phyloP scores from a whole-genome alignment of 371 early-diverging fungal genomes.

The Rhizomucor pusillus region DNA sequence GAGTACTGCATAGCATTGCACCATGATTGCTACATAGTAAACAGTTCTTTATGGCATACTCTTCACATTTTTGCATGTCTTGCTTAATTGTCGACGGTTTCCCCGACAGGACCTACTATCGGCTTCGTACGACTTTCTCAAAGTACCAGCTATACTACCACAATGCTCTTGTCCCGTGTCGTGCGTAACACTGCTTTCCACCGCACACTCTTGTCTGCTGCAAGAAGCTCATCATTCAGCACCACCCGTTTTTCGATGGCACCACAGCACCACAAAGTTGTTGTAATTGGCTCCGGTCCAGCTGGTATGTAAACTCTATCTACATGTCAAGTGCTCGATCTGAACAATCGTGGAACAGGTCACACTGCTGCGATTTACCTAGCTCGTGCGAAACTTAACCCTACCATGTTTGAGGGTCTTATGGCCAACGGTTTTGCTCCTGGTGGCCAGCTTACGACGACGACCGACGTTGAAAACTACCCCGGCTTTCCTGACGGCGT shows the following conservation, averaged over 20 bases:
- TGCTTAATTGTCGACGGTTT: too few relatives aligned
- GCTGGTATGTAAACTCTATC: conserved; percentile 54
- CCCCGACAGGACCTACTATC: too few relatives aligned
- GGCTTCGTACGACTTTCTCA: too few relatives aligned
- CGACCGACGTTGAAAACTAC: conserved; percentile 91
- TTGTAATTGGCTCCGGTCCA: conserved; percentile 89
- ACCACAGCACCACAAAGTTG: conserved; percentile 45
- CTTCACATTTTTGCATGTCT: too few relatives aligned
- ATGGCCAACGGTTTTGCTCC: conserved; percentile 88
- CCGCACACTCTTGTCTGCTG: neutral
- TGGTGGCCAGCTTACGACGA: conserved; percentile 92
- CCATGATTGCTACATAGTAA: too few relatives aligned
- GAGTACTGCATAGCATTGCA: too few relatives aligned
- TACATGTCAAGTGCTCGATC: neutral
- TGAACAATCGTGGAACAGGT: conserved; percentile 25
- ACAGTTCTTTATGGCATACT: too few relatives aligned
- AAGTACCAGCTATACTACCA: too few relatives aligned
- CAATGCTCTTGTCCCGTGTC: neutral
- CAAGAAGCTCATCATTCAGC: conserved; percentile 1
- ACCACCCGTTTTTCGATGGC: conserved; percentile 22
- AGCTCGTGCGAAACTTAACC: conserved; percentile 89
- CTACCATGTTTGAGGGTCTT: conserved; percentile 97
- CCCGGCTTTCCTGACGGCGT: conserved; percentile 86
- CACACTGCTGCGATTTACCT: conserved; percentile 97
- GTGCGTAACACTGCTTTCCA: neutral